phyloP scores from a whole-genome alignment of 345 rosid species.

The Syzygium oleosum region DNA sequence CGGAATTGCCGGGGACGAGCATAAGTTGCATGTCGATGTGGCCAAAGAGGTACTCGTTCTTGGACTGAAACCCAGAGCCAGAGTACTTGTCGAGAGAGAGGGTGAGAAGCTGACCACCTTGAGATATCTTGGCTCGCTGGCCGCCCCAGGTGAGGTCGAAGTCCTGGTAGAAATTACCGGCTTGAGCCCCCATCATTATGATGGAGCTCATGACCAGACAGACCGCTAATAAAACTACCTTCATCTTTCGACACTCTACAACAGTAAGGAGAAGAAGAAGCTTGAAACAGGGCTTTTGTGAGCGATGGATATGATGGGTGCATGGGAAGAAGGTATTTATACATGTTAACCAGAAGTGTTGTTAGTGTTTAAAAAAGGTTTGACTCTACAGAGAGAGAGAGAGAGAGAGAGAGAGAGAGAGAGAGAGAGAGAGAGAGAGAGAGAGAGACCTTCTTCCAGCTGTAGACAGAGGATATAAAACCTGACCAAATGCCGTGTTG shows the following conservation, averaged over 20 bases:
- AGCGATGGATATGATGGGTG: neutral
- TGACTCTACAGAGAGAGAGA: neutral
- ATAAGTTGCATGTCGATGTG: slow-evolving; percentile 42
- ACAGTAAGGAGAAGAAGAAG: neutral
- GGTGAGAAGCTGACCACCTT: slow-evolving; percentile 52
- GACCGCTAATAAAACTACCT: neutral
- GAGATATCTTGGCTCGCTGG: slow-evolving; percentile 39
- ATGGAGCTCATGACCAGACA: neutral
- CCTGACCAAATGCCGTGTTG: neutral
- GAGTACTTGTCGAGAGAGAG: slow-evolving; percentile 41
- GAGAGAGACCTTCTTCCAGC: neutral
- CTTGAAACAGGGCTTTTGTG: neutral
- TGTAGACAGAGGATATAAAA: neutral
- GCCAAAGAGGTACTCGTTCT: slow-evolving; percentile 41
- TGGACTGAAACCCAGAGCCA: slow-evolving; percentile 52
- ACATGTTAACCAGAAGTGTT: neutral
- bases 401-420: neutral
- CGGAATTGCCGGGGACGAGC: slow-evolving; percentile 51
- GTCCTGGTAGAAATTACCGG: slow-evolving; percentile 26
- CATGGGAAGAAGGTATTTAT: neutral
- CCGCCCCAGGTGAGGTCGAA: slow-evolving; percentile 48
- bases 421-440: neutral
- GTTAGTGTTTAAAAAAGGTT: neutral
- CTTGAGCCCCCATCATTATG: neutral
- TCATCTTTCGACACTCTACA: neutral